Evolutionary conservation across 805 yeast genomes (phyloP), one percentile per base, ranked within the genome.

Genomic region (Nakazawaea ishiwadae): DNA sequence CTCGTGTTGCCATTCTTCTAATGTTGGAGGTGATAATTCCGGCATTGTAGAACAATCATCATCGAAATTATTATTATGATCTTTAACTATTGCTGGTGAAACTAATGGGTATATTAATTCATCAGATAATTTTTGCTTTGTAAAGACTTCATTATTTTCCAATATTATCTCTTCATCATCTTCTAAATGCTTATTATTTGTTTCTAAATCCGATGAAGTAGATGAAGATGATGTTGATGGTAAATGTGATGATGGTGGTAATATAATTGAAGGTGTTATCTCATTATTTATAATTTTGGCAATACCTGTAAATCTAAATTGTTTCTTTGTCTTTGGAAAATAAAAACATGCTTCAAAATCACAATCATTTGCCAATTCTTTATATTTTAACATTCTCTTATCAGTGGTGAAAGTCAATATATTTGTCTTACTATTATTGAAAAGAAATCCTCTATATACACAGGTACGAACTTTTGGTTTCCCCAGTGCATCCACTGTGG

Each of bases 331-430:
- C 17, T 66, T 67, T 7, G 69, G 73, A 55, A 86, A 83, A 65
- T 85, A 83, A 55, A 84, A 84, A 44, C 86, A 83, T 1, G 87
- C 84, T 62, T 87, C 95, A 56, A 78, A 81, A 42, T 68, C 66
- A 39, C 81, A 75, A 50, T 79, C 71, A 17, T 56, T 51, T 16
- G 68, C 47, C 30, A 76, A 58, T 51, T 84, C 84, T 11, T 62
- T 60, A 51, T 69, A 71, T 59, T 87, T 87, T 37, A 65, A 64
- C 68, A 81, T 78, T 58, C 96, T 66, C 53, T 70, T 68, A 59
- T 87, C 96, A 1, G 93, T 81, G 32, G 82, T 73, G 51, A 83
- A 78, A 1, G 85, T 71, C 39, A 86, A 58, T 10, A 83, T 75
- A 52, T 84, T 86, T 19, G 82, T 80, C 43, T 73, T 68, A 47